Conservation (phyloP, 2,329 filamentous ascomycete species). For the Colletotrichum chrysophilum region DNA sequence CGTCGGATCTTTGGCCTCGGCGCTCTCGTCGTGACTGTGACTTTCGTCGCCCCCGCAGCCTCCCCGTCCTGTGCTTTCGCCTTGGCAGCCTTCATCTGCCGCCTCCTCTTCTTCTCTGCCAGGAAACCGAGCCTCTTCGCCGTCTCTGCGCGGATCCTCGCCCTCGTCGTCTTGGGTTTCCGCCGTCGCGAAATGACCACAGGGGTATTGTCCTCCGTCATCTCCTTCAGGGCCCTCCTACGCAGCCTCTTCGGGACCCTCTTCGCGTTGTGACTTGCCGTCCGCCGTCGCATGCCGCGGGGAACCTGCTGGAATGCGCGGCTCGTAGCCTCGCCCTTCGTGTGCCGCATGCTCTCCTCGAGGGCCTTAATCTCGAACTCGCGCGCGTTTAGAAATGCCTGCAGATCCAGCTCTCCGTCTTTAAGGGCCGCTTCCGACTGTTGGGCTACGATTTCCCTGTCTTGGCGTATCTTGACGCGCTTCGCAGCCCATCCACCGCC, state of each 20-base stretch:
- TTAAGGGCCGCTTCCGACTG: slow-evolving; percentile 55
- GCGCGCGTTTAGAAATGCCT: slow-evolving; percentile 82
- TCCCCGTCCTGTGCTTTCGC: slow-evolving; percentile 34
- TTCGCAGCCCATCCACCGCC: slow-evolving; percentile 37
- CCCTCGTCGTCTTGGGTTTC: slow-evolving; percentile 63
- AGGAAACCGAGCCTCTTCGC: slow-evolving; percentile 73
- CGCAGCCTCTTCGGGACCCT: slow-evolving; percentile 81
- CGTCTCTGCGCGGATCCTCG: slow-evolving; percentile 74
- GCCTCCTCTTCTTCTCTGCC: slow-evolving; percentile 58
- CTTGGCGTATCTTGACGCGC: slow-evolving; percentile 50
- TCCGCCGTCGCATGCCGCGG: slow-evolving; percentile 80
- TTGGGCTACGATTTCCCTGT: slow-evolving; percentile 56
- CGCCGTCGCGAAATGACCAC: slow-evolving; percentile 70
- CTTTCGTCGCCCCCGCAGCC: slow-evolving; percentile 27
- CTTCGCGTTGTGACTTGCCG: slow-evolving; percentile 94
- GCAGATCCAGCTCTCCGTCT: slow-evolving; percentile 84
- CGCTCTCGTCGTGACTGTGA: slow-evolving; percentile 41
- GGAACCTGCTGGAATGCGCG: slow-evolving; percentile 93
- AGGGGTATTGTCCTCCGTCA: slow-evolving; percentile 90
- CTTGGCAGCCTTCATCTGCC: slow-evolving; percentile 39
- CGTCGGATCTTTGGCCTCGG: slow-evolving; percentile 72
- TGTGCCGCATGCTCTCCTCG: slow-evolving; percentile 79
- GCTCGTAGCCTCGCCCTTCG: slow-evolving; percentile 65
- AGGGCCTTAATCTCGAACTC: slow-evolving; percentile 90
- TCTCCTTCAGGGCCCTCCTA: slow-evolving; percentile 72